Conservation (phyloP, 2,329 filamentous ascomycete species). For the Colletotrichum sp. region DNA sequence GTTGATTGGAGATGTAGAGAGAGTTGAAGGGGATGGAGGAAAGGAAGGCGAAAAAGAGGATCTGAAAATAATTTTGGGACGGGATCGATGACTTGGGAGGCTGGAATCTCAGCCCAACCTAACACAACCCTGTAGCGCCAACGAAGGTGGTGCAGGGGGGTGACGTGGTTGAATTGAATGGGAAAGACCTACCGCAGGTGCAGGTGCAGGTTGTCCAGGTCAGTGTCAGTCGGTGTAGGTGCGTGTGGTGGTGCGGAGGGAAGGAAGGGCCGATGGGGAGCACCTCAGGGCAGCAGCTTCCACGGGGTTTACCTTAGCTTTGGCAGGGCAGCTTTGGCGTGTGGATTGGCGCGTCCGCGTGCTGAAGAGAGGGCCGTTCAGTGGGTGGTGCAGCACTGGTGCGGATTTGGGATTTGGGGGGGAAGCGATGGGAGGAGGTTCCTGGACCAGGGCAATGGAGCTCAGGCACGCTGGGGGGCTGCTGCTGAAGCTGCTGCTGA, state of each 20-base stretch:
- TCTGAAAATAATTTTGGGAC: slow-evolving; percentile 19
- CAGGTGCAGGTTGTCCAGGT: no score
- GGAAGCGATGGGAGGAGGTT: not conserved
- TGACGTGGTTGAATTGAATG: slow-evolving; percentile 15
- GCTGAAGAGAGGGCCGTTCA: not conserved
- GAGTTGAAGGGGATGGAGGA: not conserved
- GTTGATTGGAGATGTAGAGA: not conserved
- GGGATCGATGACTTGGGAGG: slow-evolving; percentile 18
- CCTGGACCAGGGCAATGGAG: not conserved
- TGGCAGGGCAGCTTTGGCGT: not conserved
- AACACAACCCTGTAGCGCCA: slow-evolving; percentile 16
- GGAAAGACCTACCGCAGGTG: not conserved
- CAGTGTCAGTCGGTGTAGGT: not conserved
- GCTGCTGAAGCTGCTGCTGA: not conserved
- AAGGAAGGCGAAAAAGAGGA: not conserved
- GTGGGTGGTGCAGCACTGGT: not conserved
- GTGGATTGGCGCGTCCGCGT: not conserved
- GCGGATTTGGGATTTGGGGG: not conserved
- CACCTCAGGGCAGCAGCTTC: not conserved
- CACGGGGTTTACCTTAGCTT: not conserved
- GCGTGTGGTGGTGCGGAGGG: not conserved
- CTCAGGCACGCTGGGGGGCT: not conserved
- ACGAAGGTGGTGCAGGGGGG: not conserved
- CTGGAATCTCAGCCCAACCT: slow-evolving; percentile 19
- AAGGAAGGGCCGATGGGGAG: not conserved